Evolutionary conservation across 2,329 filamentous ascomycete genomes (phyloP).

Genomic region (Paracoccidioides brasiliensis): DNA sequence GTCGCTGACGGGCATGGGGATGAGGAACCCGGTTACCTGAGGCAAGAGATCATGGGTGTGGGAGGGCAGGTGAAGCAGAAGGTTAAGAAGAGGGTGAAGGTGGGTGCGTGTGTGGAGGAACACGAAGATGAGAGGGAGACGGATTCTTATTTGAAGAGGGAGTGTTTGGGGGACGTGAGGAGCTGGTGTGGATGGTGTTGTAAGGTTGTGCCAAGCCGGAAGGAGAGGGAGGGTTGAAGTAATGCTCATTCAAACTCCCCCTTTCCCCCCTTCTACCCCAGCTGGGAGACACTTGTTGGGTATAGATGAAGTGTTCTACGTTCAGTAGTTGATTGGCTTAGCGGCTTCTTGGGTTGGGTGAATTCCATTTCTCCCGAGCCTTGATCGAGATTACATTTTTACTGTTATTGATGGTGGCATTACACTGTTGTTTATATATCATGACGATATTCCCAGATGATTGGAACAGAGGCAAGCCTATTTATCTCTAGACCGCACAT

Average conservation of each 20-base stretch:
- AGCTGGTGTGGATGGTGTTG: slow-evolving; percentile 93
- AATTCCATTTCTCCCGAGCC: too few species aligned
- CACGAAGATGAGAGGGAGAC: slow-evolving; percentile 63
- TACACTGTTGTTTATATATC: too few species aligned
- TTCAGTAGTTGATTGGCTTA: too few species aligned
- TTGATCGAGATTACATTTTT: too few species aligned
- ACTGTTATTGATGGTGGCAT: too few species aligned
- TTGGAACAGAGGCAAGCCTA: too few species aligned
- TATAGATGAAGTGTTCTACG: too few species aligned
- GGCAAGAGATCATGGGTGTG: slow-evolving; percentile 84
- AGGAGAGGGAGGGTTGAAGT: slow-evolving; percentile 22
- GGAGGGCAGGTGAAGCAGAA: slow-evolving; percentile 81
- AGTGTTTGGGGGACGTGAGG: slow-evolving; percentile 53
- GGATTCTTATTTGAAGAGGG: slow-evolving; percentile 54
- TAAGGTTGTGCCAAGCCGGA: slow-evolving; percentile 53
- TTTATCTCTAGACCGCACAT: too few species aligned
- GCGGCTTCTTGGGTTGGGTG: too few species aligned
- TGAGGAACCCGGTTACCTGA: slow-evolving; percentile 55
- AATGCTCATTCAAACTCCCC: neutral
- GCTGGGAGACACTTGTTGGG: too few species aligned
- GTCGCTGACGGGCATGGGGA: slow-evolving; percentile 17
- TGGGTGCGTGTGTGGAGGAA: slow-evolving; percentile 76
- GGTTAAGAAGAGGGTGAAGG: slow-evolving; percentile 64
- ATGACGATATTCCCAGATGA: too few species aligned
- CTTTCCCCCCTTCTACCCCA: neutral